Conservation (phyloP, 2,329 filamentous ascomycete genomes). For the Penicillium hordei region DNA sequence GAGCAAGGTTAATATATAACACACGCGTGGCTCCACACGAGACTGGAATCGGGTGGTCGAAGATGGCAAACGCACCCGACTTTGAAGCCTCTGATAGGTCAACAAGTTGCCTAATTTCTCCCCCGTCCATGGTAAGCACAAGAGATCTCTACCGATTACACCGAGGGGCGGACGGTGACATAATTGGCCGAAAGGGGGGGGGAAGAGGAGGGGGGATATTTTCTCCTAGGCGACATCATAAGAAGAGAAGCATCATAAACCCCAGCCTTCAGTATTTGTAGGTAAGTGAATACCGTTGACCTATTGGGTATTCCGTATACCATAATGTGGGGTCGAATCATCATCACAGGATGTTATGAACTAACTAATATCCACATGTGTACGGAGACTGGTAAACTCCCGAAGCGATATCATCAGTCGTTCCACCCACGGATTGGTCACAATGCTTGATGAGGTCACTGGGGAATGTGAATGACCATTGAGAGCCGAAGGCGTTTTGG, state of each 20-base stretch:
- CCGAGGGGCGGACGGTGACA: conserved; percentile 19
- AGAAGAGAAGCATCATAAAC: conserved; percentile 15
- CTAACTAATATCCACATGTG: conserved; percentile 17
- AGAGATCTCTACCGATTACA: conserved; percentile 12
- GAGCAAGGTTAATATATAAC: conserved; percentile 16
- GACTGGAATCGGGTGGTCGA: conserved; percentile 15
- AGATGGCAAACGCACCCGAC: conserved; percentile 14
- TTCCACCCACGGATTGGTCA: conserved; percentile 11
- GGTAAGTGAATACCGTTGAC: neutral
- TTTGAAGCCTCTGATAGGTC: conserved; percentile 12
- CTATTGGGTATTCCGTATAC: neutral
- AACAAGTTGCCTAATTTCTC: conserved; percentile 8
- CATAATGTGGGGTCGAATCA: conserved; percentile 1
- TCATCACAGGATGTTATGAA: conserved; percentile 15
- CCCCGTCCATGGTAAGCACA: conserved; percentile 10
- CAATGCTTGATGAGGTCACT: conserved; percentile 25
- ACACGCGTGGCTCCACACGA: conserved; percentile 1
- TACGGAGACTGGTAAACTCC: conserved; percentile 14
- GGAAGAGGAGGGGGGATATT: neutral
- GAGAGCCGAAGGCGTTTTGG: conserved; percentile 6
- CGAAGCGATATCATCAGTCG: conserved; percentile 12
- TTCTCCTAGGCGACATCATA: conserved; percentile 21
- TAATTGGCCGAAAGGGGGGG: conserved; percentile 23
- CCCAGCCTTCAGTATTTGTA: neutral
- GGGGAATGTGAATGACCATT: conserved; percentile 21